Base-by-base conservation (phyloP, 106 monocot genomes). In the Apostasia shenzhenica region DNA sequence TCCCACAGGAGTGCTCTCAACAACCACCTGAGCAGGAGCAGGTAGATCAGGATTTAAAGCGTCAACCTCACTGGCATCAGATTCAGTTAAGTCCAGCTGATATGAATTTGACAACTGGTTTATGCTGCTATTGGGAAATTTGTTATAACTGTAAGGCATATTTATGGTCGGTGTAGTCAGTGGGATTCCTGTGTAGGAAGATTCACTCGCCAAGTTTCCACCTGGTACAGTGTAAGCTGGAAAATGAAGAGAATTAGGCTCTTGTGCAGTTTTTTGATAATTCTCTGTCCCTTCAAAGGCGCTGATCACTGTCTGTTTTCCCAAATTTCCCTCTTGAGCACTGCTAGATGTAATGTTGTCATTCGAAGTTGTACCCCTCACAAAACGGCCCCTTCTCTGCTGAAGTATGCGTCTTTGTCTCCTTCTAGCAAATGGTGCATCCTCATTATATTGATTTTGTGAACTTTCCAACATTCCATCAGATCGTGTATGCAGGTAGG, bases 1-100 rank as follows among this genome's bases (percentile, higher is more conserved):
- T 48, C 99, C 99, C 14, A 99, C 99, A 56, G 90, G 87, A 54
- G 99, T 89, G 63, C 81, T 93, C 76, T 99, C 92, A 10, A 85
- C 70, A 57, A 99, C 87, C 50, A 99, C 87, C 75, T 99, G 92
- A 54, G 99, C 99, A 66, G 99, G 99, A 48, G 78, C 79, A 73
- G 99, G 85, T 37, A 90, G 70, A n/a, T 90, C 87, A 73, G 79
- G 73, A 78, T 82, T 76, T 45, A 85, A 8, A 9, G 92, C 73
- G 53, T 63, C 70, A 73, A 41, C 71, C 42, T 70, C 56, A 53
- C 81, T 85, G n/a, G 51, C 47, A 68, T 87, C 77, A 55, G 75
- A 79, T 12, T 82, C 81, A 54, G 59, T 67, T 67, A 67, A 63
- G 43, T 72, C 72, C 14, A 68, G 53, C 61, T 55, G 45, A 80